Conservation (phyloP, 441 rosid species). For the Populus hybrid region DNA sequence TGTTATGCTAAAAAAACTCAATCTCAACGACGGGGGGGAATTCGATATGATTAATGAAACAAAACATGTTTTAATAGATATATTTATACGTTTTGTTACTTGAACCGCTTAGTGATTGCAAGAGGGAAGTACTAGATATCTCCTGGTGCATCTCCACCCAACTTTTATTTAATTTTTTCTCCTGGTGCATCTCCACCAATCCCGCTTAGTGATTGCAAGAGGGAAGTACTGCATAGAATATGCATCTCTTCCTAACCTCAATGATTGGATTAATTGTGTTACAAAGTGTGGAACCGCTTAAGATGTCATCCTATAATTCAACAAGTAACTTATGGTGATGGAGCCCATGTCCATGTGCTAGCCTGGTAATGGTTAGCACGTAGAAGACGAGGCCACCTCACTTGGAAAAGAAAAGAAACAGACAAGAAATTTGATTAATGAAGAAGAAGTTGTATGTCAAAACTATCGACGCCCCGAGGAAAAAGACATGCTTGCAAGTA, state of each 20-base stretch:
- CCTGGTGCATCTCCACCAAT: neutral
- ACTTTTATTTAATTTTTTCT: too few species aligned
- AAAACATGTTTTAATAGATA: too few species aligned
- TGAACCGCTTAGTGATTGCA: neutral
- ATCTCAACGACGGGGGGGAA: too few species aligned
- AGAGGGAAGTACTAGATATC: too few species aligned
- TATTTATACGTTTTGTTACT: too few species aligned
- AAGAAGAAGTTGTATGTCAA: conserved; percentile 20
- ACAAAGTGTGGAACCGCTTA: conserved; percentile 20
- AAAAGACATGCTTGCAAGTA: neutral
- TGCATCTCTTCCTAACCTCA: neutral
- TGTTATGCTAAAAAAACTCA: too few species aligned
- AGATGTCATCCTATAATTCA: neutral
- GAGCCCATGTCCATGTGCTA: conserved; percentile 1
- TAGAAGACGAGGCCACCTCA: conserved; percentile 22
- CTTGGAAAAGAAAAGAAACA: conserved; percentile 20
- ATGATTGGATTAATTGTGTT: neutral
- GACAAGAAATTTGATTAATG: conserved; percentile 18
- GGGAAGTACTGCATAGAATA: too few species aligned
- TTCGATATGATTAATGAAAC: too few species aligned
- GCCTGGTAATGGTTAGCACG: conserved; percentile 30
- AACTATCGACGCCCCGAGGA: neutral
- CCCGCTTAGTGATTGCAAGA: neutral
- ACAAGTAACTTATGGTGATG: neutral
- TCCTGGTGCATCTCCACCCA: too few species aligned